Evolutionary conservation across 129 eudicot species (phyloP).

Genomic region (Daucus carota): DNA sequence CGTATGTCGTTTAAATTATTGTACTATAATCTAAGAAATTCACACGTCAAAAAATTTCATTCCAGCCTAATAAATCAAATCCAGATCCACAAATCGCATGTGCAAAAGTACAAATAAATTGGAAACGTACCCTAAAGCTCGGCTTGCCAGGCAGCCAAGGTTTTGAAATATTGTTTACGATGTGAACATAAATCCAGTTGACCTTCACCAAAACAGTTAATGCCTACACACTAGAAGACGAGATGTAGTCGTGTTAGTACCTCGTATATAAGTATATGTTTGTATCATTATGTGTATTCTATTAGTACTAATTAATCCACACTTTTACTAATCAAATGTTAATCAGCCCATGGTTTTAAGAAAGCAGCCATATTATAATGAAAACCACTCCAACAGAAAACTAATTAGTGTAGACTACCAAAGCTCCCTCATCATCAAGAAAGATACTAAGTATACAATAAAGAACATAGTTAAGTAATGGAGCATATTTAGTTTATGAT

Average conservation of each 20-base stretch:
- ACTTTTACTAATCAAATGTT: not conserved
- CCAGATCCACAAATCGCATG: not conserved
- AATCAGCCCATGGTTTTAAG: slow-evolving; percentile 14
- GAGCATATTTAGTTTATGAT: not conserved
- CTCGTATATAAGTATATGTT: no score
- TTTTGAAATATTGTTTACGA: not conserved
- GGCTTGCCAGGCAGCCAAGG: not conserved
- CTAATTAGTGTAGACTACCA: not conserved
- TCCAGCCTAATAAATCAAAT: not conserved
- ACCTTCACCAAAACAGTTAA: not conserved
- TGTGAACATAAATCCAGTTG: not conserved
- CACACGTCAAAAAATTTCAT: no score
- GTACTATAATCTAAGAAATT: no score
- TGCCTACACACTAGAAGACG: not conserved
- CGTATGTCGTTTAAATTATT: no score
- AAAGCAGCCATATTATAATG: not conserved
- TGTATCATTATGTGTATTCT: not conserved
- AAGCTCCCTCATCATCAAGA: not conserved
- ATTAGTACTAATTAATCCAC: not conserved
- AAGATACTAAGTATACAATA: not conserved
- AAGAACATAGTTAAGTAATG: not conserved
- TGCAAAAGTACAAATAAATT: not conserved
- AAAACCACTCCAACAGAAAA: not conserved
- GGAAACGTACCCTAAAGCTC: not conserved
- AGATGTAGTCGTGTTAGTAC: not conserved